A percentile compares a stretch with the other conserved stretches of the same genome.
These are phyloP conservation scores for Globisporangium carolinianum DNA, from an alignment of 352 stramenopile species.

Conservation along the genomic window DNA sequence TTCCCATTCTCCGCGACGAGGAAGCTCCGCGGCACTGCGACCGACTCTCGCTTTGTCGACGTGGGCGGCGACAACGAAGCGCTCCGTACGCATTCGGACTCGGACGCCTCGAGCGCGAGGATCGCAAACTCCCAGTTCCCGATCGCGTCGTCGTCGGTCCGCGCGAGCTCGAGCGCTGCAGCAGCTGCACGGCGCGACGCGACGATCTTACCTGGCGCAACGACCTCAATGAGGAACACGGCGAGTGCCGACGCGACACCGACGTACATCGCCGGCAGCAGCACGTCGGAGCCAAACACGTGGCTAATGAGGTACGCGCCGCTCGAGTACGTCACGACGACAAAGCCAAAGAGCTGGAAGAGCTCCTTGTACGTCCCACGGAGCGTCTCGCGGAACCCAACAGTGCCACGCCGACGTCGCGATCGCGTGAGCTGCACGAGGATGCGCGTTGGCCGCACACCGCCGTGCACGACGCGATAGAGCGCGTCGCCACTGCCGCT, in stretches of 20 bases:
- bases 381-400: constrained; percentile 39
- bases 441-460: constrained; percentile 43
- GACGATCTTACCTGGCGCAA: constrained; percentile 42
- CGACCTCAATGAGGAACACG: constrained; percentile 56
- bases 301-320: constrained; percentile 44
- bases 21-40: constrained; percentile 33
- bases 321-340: constrained; percentile 46
- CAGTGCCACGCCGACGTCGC: constrained; percentile 13
- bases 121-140: constrained; percentile 63
- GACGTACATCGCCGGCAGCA: constrained; percentile 48
- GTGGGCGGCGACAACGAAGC: neutral
- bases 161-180: neutral
- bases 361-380: constrained; percentile 56
- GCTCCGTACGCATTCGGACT: constrained; percentile 29
- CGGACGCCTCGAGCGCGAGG: constrained; percentile 47
- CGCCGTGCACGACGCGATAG: constrained; percentile 44
- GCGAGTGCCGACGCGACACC: constrained; percentile 27
- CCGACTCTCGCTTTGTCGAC: constrained; percentile 8
- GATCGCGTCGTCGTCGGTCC: constrained; percentile 13
- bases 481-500: constrained; percentile 32
- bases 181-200: constrained; percentile 21
- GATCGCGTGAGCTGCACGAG: constrained; percentile 36
- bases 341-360: constrained; percentile 48
- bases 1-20: constrained; percentile 67
- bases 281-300: constrained; percentile 38